These are phyloP conservation scores for Collariella sp. DNA, from an alignment of 495 filamentous ascomycete species.

Conservation along the genomic window DNA sequence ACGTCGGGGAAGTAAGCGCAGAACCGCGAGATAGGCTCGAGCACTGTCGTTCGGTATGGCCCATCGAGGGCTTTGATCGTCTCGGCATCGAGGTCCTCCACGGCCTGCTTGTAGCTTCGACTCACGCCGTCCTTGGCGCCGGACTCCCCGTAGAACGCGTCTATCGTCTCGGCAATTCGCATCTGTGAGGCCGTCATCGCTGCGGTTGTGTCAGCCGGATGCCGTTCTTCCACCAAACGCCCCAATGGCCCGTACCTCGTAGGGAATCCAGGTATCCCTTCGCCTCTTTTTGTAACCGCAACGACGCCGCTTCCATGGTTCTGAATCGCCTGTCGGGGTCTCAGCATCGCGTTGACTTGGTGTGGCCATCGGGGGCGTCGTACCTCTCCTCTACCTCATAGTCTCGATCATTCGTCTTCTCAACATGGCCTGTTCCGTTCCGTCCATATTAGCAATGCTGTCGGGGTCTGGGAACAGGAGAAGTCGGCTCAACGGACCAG, in stretches of 20 bases:
- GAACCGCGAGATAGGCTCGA: constrained; percentile 90
- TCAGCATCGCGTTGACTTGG: neutral
- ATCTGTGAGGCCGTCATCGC: constrained; percentile 99
- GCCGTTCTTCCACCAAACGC: neutral
- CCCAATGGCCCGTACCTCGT: constrained; percentile 50
- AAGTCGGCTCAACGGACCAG: constrained; percentile 43
- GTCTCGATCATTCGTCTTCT: constrained; percentile 94
- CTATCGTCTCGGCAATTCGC: constrained; percentile 98
- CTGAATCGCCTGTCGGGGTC: constrained; percentile 64
- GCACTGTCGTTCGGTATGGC: constrained; percentile 88
- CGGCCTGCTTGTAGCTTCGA: constrained; percentile 93
- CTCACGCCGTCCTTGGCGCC: constrained; percentile 91
- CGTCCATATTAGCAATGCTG: neutral
- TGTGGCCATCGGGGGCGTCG: constrained; percentile 2
- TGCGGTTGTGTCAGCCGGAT: constrained; percentile 23
- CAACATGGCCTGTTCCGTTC: constrained; percentile 77
- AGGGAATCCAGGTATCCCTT: constrained; percentile 95
- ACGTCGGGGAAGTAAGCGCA: constrained; percentile 99
- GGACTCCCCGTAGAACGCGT: constrained; percentile 96
- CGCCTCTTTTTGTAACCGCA: constrained; percentile 89
- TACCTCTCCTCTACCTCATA: constrained; percentile 97
- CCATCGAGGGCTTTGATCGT: constrained; percentile 97
- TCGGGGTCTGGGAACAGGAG: too few relatives aligned
- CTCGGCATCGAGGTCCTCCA: constrained; percentile 93
- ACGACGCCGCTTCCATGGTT: constrained; percentile 90